Evolutionary conservation across 2,329 filamentous ascomycete genomes (phyloP).

Genomic region (Chaetothyriales sp.): DNA sequence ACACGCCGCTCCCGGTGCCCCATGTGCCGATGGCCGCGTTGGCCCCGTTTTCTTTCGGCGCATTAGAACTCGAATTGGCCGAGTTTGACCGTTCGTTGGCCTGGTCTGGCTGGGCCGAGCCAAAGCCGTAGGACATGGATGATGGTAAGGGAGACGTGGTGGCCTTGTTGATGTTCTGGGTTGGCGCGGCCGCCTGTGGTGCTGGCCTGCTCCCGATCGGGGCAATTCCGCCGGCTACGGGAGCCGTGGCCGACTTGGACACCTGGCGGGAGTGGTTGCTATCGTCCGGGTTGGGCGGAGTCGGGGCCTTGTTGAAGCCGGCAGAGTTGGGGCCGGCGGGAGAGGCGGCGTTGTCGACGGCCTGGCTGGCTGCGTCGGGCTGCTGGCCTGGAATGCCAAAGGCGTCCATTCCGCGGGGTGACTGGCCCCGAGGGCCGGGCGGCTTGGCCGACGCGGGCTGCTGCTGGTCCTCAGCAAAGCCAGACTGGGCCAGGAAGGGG

Average conservation of each 20-base stretch:
- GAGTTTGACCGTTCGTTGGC: slow-evolving; percentile 44
- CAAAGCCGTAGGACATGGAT: slow-evolving; percentile 51
- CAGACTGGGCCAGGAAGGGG: slow-evolving; percentile 52
- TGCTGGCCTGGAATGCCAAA: slow-evolving; percentile 37
- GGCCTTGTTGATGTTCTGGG: slow-evolving; percentile 58
- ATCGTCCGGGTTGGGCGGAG: slow-evolving; percentile 59
- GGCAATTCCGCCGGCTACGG: slow-evolving; percentile 55
- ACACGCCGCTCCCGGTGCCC: slow-evolving; percentile 68
- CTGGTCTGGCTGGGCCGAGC: slow-evolving; percentile 25
- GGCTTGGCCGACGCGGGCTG: slow-evolving; percentile 29
- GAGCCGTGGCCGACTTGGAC: slow-evolving; percentile 39
- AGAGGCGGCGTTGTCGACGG: slow-evolving; percentile 42
- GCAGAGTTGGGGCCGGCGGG: slow-evolving; percentile 37
- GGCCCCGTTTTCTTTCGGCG: slow-evolving; percentile 34
- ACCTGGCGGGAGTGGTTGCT: slow-evolving; percentile 61
- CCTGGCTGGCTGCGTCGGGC: slow-evolving; percentile 3
- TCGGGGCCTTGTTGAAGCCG: slow-evolving; percentile 65
- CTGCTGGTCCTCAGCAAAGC: slow-evolving; percentile 47
- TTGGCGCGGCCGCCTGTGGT: slow-evolving; percentile 38
- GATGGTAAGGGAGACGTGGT: slow-evolving; percentile 85
- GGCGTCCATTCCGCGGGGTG: slow-evolving; percentile 66
- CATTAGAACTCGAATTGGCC: slow-evolving; percentile 42
- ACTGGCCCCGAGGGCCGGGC: slow-evolving; percentile 57
- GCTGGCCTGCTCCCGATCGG: slow-evolving; percentile 85
- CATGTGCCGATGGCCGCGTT: slow-evolving; percentile 46